Evolutionary conservation across 2,329 filamentous ascomycete species (phyloP), one percentile per base, ranked within the genome.

Genomic region (Cadophora luteo-olivacea): DNA sequence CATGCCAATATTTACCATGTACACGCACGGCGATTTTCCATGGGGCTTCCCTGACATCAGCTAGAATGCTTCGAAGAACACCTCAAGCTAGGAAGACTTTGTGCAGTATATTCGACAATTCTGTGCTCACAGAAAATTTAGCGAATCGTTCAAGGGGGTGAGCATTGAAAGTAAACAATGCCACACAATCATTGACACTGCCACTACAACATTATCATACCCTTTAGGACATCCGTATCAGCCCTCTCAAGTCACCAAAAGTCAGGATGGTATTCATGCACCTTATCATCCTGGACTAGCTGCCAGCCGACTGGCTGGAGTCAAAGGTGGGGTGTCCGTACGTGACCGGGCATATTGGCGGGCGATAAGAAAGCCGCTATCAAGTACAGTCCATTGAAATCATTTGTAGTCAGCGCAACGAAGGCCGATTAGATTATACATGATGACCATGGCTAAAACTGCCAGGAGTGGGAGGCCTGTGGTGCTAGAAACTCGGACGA

Each of bases 401-500:
- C 24, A 14, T 54, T 54, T 54, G 51, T 54, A 54, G 29, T 58
- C 32, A 58, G 16, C 16, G 32, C 36, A 38, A 38, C 19, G 7
- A 55, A 64, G 29, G 29, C 61, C 49, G 55, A 54, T 64, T 49
- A 64, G 22, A 33, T 33, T 52, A 3, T 6, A 2, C 7, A 25
- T 33, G n/a, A 38, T 36, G 29, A n/a, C 16, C 16, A 38, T 7
- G 38, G 29, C 22, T 41, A 29, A 54, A 32, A 19, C 16, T 29
- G 2, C 51, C 49, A 55, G 61, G 22, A 64, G 61, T 64, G 61
- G 61, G 61, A 64, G 61, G 61, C 48, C 29, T 29, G 32, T 2
- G 2, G 36, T 38, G 36, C 36, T 38, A 38, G 33, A 45, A 9
- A 45, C 41, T 45, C 11, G 41, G 41, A 45, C 41, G 12, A 45